phyloP scores from a whole-genome alignment of 1,139 yeast genomes.

The Suhomyces maxii region DNA sequence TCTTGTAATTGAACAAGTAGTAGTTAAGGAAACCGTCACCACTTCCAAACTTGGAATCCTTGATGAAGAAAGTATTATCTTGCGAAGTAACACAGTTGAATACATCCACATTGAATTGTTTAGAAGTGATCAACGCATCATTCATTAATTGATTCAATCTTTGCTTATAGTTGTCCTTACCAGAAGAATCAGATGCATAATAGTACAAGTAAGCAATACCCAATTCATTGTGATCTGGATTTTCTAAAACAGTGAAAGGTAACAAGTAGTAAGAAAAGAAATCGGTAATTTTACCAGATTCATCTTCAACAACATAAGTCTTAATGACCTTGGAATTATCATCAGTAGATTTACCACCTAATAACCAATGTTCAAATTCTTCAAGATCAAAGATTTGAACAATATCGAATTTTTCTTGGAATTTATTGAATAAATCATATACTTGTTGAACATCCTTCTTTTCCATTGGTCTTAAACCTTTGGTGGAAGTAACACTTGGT shows the following conservation, averaged over 20 bases:
- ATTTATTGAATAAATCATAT: conserved; percentile 54
- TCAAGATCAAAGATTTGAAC: conserved; percentile 66
- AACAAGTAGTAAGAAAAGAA: conserved; percentile 85
- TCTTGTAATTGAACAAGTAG: conserved; percentile 86
- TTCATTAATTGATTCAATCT: conserved; percentile 63
- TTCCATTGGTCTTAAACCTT: conserved; percentile 67
- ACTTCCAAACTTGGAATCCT: conserved; percentile 81
- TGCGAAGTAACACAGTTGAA: conserved; percentile 90
- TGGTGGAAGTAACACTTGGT: conserved; percentile 56
- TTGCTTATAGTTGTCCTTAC: conserved; percentile 41
- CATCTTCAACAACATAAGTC: conserved; percentile 74
- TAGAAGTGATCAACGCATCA: conserved; percentile 79
- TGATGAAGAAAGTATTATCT: conserved; percentile 81
- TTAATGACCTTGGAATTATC: conserved; percentile 55
- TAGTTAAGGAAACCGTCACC: conserved; percentile 94
- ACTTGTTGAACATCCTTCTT: conserved; percentile 66
- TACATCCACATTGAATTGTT: conserved; percentile 72
- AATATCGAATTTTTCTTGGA: conserved; percentile 69
- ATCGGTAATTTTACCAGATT: conserved; percentile 73
- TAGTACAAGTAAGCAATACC: conserved; percentile 89
- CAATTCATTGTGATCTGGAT: conserved; percentile 62
- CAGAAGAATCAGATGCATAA: conserved; percentile 70
- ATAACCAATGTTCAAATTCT: conserved; percentile 82
- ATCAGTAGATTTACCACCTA: conserved; percentile 43
- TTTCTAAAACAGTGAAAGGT: conserved; percentile 82